Percentiles rank a stretch among this genome's conserved stretches.
Conservation (phyloP, 148 eudicot genomes). For the Fagopyrum homotropicum region DNA sequence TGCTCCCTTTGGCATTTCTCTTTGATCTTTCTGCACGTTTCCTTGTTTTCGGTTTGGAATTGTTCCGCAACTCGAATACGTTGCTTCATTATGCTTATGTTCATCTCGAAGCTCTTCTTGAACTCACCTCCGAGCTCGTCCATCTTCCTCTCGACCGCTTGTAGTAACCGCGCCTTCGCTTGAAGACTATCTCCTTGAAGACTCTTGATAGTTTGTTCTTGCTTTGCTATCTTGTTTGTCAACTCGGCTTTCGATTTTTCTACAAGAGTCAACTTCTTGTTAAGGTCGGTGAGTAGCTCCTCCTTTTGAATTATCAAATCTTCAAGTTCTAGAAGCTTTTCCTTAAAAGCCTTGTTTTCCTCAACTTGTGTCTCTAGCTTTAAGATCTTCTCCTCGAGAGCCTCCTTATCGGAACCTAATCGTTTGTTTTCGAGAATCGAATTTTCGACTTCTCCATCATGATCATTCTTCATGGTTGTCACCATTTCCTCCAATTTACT, state of each 20-base stretch:
- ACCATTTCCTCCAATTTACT: slow-evolving; percentile 18
- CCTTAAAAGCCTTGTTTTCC: neutral
- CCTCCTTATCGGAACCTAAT: slow-evolving; percentile 25
- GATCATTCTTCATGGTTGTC: no score
- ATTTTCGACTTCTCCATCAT: neutral
- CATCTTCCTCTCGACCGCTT: slow-evolving; percentile 48
- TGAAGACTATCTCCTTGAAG: slow-evolving; percentile 24
- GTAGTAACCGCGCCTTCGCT: slow-evolving; percentile 27
- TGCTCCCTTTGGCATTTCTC: slow-evolving; percentile 41
- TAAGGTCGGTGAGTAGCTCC: neutral
- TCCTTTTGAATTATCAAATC: neutral
- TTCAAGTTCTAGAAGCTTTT: neutral
- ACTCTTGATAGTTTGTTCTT: slow-evolving; percentile 29
- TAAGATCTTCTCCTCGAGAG: slow-evolving; percentile 17
- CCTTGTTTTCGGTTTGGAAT: slow-evolving; percentile 58
- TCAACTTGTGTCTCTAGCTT: no score
- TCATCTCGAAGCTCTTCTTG: slow-evolving; percentile 55
- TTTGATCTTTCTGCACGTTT: slow-evolving; percentile 31
- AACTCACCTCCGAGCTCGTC: slow-evolving; percentile 62
- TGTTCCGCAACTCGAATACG: slow-evolving; percentile 81
- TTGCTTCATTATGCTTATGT: slow-evolving; percentile 49
- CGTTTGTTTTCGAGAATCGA: slow-evolving; percentile 11
- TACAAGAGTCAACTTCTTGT: slow-evolving; percentile 21
- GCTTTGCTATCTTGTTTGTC: slow-evolving; percentile 25
- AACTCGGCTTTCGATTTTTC: slow-evolving; percentile 36